These are phyloP conservation scores for Oemleria cerasiformis DNA, from an alignment of 306 rosid species.

Conservation along the genomic window DNA sequence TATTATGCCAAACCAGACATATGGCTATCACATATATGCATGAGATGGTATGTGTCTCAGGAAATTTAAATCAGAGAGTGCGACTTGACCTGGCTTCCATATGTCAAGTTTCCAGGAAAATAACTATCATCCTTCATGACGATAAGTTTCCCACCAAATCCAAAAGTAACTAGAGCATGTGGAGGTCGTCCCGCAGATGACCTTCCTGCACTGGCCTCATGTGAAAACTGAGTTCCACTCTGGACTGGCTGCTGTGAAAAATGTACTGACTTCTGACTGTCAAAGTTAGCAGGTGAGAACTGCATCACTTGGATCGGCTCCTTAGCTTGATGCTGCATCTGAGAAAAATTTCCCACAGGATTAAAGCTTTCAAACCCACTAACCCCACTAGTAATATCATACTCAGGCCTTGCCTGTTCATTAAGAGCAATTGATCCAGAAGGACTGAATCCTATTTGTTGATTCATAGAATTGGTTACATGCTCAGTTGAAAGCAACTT, in stretches of 20 bases:
- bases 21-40: background rate
- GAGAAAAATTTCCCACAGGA: slow-evolving; percentile 27
- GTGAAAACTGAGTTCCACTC: slow-evolving; percentile 36
- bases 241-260: slow-evolving; percentile 46
- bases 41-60: slow-evolving; percentile 4
- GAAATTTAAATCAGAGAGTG: slow-evolving; percentile 14
- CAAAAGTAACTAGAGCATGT: slow-evolving; percentile 71
- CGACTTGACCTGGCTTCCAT: slow-evolving; percentile 59
- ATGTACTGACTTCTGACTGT: slow-evolving; percentile 31
- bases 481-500: slow-evolving; percentile 10
- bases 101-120: slow-evolving; percentile 33
- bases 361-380: slow-evolving; percentile 39
- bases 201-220: slow-evolving; percentile 47
- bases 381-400: slow-evolving; percentile 34
- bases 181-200: slow-evolving; percentile 77
- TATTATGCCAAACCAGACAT: background rate
- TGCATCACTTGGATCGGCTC: slow-evolving; percentile 34
- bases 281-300: slow-evolving; percentile 43
- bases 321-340: slow-evolving; percentile 42
- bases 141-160: slow-evolving; percentile 81
- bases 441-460: slow-evolving; percentile 33
- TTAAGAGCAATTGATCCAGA: slow-evolving; percentile 37
- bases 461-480: slow-evolving; percentile 35
- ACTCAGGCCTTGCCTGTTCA: slow-evolving; percentile 36
- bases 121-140: slow-evolving; percentile 55